Percentiles rank a stretch among this genome's conserved stretches.
phyloP scores from a whole-genome alignment of 2,329 filamentous ascomycete species.

The Aspergillus sclerotialis region DNA sequence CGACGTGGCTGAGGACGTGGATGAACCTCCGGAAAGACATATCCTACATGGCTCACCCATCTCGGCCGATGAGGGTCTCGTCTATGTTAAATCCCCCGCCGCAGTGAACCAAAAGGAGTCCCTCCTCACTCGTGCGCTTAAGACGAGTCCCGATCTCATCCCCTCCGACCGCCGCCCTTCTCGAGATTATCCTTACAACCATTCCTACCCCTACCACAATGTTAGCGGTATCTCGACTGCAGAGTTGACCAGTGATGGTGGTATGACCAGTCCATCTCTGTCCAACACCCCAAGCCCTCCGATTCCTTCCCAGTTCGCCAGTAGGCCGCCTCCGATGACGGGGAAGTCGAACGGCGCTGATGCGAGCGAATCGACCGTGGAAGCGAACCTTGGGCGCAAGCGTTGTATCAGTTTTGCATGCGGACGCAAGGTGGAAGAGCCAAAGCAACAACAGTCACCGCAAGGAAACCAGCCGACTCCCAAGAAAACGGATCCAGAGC shows the following conservation, averaged over 20 bases:
- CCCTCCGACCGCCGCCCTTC: conserved; percentile 25
- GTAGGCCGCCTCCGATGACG: conserved; percentile 12
- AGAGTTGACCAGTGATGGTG: conserved; percentile 91
- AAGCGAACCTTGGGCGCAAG: conserved; percentile 65
- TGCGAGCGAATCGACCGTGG: conserved; percentile 49
- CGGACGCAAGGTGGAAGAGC: conserved; percentile 52
- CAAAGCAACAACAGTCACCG: conserved; percentile 24
- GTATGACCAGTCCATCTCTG: conserved; percentile 79
- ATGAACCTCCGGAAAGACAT: conserved; percentile 72
- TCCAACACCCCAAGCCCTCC: conserved; percentile 85
- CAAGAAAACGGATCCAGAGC: conserved; percentile 11
- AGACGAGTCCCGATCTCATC: conserved; percentile 53
- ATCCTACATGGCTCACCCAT: conserved; percentile 20
- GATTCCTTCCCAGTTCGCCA: conserved; percentile 42
- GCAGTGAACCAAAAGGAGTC: conserved; percentile 62
- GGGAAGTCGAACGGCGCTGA: conserved; percentile 28
- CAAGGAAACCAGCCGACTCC: conserved; percentile 18
- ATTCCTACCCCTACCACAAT: conserved; percentile 57
- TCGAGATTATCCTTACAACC: conserved; percentile 47
- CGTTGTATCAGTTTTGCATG: conserved; percentile 92
- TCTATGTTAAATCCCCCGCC: conserved; percentile 43
- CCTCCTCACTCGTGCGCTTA: conserved; percentile 77
- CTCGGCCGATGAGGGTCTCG: conserved; percentile 20
- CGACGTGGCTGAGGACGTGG: conserved; percentile 67
- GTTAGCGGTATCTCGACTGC: conserved; percentile 75